phyloP scores from a whole-genome alignment of 192 early-diverging fungal genomes.

The Podila minutissima region DNA sequence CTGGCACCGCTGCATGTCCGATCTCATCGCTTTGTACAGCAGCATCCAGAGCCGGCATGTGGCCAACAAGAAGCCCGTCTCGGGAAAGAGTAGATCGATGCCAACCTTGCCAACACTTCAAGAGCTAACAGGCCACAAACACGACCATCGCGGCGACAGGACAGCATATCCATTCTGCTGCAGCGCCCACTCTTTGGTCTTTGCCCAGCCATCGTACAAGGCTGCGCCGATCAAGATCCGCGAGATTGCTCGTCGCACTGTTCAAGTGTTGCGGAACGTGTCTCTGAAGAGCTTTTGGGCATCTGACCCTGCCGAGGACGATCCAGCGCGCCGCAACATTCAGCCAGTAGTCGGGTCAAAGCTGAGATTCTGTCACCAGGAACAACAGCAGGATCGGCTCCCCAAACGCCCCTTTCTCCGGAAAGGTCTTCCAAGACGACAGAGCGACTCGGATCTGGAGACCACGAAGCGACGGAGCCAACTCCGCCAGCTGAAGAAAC shows the following conservation, averaged over 20 bases:
- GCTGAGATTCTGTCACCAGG: background rate
- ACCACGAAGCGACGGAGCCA: too few species aligned
- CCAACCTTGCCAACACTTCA: background rate
- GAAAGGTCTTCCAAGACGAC: too few species aligned
- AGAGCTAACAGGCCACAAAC: too few species aligned
- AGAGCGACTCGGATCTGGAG: too few species aligned
- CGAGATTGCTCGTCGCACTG: constrained; percentile 14
- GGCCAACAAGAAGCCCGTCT: background rate
- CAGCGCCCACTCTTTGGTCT: constrained; percentile 38
- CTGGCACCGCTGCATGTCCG: constrained; percentile 43
- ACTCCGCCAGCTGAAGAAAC: background rate
- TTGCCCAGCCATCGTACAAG: constrained; percentile 11
- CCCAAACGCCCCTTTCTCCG: constrained; percentile 5
- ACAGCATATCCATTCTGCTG: constrained; percentile 38
- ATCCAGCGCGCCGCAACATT: background rate
- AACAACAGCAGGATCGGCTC: constrained; percentile 14
- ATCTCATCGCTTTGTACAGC: constrained; percentile 28
- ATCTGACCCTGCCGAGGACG: background rate
- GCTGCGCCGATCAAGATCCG: constrained; percentile 19
- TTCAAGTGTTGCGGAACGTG: constrained; percentile 13
- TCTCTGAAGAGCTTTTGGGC: constrained; percentile 7
- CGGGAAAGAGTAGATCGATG: background rate
- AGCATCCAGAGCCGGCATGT: constrained; percentile 17
- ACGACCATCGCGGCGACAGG: background rate
- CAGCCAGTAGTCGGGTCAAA: background rate